Evolutionary conservation across 306 rosid genomes (phyloP).

Genomic region (Vigna trinervia): DNA sequence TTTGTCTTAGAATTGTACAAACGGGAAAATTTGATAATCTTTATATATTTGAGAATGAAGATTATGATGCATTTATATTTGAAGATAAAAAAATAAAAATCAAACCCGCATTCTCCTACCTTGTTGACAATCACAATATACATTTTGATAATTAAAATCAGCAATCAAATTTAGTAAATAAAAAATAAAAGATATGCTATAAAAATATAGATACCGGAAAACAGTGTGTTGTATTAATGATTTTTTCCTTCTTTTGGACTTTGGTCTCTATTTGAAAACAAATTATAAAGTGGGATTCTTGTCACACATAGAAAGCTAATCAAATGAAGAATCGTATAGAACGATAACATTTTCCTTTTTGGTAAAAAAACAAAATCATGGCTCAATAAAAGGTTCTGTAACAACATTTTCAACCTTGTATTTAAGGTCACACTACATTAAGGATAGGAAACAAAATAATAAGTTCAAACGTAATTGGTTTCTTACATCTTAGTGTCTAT

Average conservation of each 20-base stretch:
- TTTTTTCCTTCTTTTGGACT: slow-evolving; percentile 9
- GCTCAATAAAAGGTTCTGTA: background rate
- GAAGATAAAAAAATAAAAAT: too few species aligned
- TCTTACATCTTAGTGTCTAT: background rate
- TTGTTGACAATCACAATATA: too few species aligned
- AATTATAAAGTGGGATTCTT: background rate
- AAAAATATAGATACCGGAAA: background rate
- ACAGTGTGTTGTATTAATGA: background rate
- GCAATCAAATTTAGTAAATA: too few species aligned
- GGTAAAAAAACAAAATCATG: background rate
- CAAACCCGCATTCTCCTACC: too few species aligned
- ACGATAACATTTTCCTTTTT: slow-evolving; percentile 8
- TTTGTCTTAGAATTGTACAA: too few species aligned
- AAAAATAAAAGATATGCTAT: background rate
- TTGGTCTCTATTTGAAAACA: slow-evolving; percentile 17
- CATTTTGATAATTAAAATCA: too few species aligned
- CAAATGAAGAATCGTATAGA: slow-evolving; percentile 20
- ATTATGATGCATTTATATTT: too few species aligned
- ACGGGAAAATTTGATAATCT: too few species aligned
- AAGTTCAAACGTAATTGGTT: background rate
- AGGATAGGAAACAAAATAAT: background rate
- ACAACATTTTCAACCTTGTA: background rate
- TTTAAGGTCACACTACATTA: background rate
- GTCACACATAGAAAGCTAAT: background rate
- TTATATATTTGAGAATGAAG: too few species aligned